These are phyloP conservation scores for Delonix regia DNA, from an alignment of 306 rosid species.

Conservation along the genomic window DNA sequence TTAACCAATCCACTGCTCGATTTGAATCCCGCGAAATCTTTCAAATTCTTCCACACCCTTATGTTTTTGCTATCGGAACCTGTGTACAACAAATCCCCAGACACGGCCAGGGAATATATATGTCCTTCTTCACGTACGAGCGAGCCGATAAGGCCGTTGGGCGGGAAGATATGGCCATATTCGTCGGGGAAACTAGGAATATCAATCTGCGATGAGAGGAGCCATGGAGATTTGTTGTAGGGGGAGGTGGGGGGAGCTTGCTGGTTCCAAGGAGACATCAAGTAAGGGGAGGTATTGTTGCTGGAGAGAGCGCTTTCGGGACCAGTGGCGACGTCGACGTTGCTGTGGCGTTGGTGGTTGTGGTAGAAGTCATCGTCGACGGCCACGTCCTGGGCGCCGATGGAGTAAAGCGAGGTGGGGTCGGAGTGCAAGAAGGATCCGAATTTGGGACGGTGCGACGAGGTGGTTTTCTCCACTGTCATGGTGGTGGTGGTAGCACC, in stretches of 20 bases:
- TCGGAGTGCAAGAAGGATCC: conserved; percentile 65
- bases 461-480: conserved; percentile 38
- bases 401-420: conserved; percentile 21
- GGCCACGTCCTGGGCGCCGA: neutral
- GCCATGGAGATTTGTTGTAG: conserved; percentile 75
- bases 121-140: conserved; percentile 86
- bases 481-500: conserved; percentile 42
- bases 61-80: conserved; percentile 94
- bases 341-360: conserved; percentile 38
- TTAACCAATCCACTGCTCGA: conserved; percentile 82
- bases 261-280: conserved; percentile 70
- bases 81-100: conserved; percentile 69
- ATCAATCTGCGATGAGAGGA: conserved; percentile 30
- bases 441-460: conserved; percentile 45
- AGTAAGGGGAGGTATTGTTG: conserved; percentile 55
- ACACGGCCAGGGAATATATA: conserved; percentile 76
- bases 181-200: neutral
- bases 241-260: conserved; percentile 49
- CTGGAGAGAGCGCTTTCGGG: conserved; percentile 39
- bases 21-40: conserved; percentile 77
- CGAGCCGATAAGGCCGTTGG: conserved; percentile 69
- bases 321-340: conserved; percentile 10
- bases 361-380: neutral
- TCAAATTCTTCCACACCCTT: conserved; percentile 83
- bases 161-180: conserved; percentile 1